A percentile compares a stretch with the other conserved stretches of the same genome.
phyloP scores from a whole-genome alignment of 2,329 filamentous ascomycete genomes.

The Alternaria sp. region DNA sequence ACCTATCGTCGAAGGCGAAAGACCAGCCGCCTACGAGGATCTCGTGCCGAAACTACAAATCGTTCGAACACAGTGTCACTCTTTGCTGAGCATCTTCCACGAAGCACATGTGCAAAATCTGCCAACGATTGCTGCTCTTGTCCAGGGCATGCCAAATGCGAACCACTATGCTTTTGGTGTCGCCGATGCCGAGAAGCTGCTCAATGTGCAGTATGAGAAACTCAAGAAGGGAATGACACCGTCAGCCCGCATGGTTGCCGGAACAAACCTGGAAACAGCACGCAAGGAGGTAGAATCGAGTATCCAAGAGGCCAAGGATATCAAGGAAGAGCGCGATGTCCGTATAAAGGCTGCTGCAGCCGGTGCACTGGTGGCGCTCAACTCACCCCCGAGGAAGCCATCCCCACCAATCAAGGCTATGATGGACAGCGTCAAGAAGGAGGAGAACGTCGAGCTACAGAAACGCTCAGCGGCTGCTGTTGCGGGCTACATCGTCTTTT shows the following conservation, averaged over 20 bases:
- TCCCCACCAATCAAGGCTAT: constrained; percentile 92
- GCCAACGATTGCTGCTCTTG: constrained; percentile 85
- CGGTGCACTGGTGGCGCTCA: constrained; percentile 87
- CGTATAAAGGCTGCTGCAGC: constrained; percentile 88
- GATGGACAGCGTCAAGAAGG: constrained; percentile 97
- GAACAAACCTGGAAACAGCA: constrained; percentile 80
- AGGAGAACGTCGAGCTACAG: constrained; percentile 90
- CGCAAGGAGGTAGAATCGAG: constrained; percentile 73
- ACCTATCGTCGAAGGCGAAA: constrained; percentile 80
- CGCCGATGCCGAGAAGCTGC: constrained; percentile 84
- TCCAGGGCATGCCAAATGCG: constrained; percentile 91
- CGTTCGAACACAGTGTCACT: constrained; percentile 88
- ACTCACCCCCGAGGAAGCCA: constrained; percentile 89
- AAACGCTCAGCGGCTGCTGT: constrained; percentile 86
- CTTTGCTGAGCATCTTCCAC: constrained; percentile 88
- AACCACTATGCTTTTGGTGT: constrained; percentile 94
- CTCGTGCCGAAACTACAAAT: constrained; percentile 90
- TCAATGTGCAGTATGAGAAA: constrained; percentile 84
- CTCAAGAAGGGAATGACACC: constrained; percentile 90
- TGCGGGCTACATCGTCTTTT: constrained; percentile 83
- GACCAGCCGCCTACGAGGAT: constrained; percentile 85
- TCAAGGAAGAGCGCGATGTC: constrained; percentile 84
- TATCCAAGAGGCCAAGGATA: constrained; percentile 79
- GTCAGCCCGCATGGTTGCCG: constrained; percentile 84
- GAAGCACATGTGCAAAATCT: constrained; percentile 70